Conservation (phyloP, 2,329 filamentous ascomycete genomes). For the Pseudophaeomoniella oleicola region DNA sequence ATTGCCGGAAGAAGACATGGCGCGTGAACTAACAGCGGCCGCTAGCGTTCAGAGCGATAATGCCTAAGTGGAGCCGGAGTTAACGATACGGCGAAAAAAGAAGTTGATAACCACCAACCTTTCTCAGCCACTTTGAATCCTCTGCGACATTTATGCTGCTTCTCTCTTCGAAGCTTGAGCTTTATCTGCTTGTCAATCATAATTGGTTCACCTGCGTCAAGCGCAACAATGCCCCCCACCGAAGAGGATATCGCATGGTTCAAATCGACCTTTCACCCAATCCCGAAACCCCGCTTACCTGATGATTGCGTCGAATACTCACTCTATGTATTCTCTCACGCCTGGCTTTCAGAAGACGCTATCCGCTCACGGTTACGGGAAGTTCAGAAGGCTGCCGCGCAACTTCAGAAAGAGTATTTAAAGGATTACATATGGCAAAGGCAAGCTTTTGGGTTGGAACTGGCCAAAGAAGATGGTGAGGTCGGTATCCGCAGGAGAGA, state of each 20-base stretch:
- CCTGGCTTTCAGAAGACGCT: slow-evolving; percentile 38
- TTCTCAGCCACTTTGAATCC: too few species aligned
- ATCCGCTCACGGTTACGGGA: slow-evolving; percentile 53
- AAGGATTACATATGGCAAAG: slow-evolving; percentile 92
- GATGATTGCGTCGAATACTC: slow-evolving; percentile 82
- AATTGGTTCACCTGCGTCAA: slow-evolving; percentile 6
- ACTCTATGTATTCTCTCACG: slow-evolving; percentile 52
- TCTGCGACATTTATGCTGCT: too few species aligned
- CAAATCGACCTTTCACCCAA: slow-evolving; percentile 48
- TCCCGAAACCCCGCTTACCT: slow-evolving; percentile 50
- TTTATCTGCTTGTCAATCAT: slow-evolving; percentile 1
- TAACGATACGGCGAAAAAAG: too few species aligned
- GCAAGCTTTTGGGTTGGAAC: slow-evolving; percentile 59
- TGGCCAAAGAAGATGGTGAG: slow-evolving; percentile 46
- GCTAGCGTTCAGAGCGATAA: background rate
- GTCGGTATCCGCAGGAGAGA: slow-evolving; percentile 6
- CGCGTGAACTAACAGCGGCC: background rate
- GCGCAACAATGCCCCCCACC: slow-evolving; percentile 23
- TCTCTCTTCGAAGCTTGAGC: too few species aligned
- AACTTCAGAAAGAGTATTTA: slow-evolving; percentile 50
- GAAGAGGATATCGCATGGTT: slow-evolving; percentile 51
- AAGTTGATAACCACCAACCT: too few species aligned
- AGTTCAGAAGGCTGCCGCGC: slow-evolving; percentile 53
- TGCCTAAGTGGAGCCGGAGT: too few species aligned
- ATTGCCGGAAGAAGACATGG: background rate